Conservation (phyloP, 2,329 filamentous ascomycete genomes). For the Endoconidiophora laricicola region DNA sequence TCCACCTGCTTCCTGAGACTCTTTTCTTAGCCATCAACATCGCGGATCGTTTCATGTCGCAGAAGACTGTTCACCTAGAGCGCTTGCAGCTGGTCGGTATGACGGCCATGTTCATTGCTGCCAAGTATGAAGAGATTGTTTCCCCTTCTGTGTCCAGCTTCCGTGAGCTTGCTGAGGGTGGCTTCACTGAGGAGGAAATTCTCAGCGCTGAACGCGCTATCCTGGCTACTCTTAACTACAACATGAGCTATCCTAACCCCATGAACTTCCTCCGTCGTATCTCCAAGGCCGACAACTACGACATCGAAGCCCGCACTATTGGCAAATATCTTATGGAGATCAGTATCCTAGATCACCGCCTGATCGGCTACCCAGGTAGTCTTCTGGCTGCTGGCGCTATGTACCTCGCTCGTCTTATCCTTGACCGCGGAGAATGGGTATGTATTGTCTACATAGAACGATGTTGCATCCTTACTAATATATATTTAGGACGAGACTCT, state of each 20-base stretch:
- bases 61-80: constrained; percentile 89
- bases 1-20: constrained; percentile 88
- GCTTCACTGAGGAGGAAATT: constrained; percentile 88
- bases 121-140: constrained; percentile 96
- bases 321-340: constrained; percentile 98
- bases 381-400: constrained; percentile 84
- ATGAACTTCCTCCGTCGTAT: constrained; percentile 99
- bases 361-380: constrained; percentile 78
- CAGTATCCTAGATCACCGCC: constrained; percentile 83
- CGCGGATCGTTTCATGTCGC: constrained; percentile 91
- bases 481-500: constrained; percentile 57
- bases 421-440: constrained; percentile 86
- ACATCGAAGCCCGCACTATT: constrained; percentile 91
- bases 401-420: constrained; percentile 81
- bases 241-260: constrained; percentile 95
- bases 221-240: constrained; percentile 79
- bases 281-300: constrained; percentile 98
- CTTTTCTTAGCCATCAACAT: constrained; percentile 96
- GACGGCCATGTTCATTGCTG: constrained; percentile 98
- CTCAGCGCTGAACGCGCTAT: constrained; percentile 94
- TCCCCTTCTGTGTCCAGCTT: constrained; percentile 96
- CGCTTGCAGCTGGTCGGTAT: constrained; percentile 92
- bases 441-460: constrained; percentile 20
- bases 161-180: constrained; percentile 89
- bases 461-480: constrained; percentile 18